Conservation (phyloP, 148 eudicot genomes). For the Rhododendron vialii region DNA sequence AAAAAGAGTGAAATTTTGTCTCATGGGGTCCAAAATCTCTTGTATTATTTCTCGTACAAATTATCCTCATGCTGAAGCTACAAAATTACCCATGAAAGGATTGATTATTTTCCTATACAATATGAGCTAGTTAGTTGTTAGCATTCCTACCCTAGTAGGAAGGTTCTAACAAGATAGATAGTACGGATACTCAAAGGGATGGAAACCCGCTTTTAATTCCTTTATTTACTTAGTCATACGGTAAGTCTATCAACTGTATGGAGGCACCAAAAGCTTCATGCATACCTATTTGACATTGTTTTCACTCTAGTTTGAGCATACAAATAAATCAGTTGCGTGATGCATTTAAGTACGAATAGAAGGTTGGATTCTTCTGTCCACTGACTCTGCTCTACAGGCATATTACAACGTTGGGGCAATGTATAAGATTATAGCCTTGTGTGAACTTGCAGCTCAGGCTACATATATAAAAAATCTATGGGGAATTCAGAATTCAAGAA, state of each 20-base stretch:
- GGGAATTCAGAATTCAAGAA: slow-evolving; percentile 1
- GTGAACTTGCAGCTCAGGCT: background rate
- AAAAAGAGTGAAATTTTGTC: no score
- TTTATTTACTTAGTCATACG: no score
- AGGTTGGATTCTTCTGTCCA: background rate
- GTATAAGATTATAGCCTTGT: background rate
- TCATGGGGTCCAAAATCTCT: no score
- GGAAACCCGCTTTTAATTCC: no score
- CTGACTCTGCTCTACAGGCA: no score
- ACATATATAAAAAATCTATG: background rate
- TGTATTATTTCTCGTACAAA: no score
- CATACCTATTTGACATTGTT: background rate
- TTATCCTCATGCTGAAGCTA: no score
- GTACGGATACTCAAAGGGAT: no score
- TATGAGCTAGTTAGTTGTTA: background rate
- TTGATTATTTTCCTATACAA: background rate
- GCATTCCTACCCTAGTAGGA: background rate
- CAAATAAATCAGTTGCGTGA: background rate
- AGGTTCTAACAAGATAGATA: background rate
- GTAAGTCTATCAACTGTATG: background rate
- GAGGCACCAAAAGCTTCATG: background rate
- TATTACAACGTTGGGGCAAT: background rate
- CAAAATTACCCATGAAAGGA: background rate
- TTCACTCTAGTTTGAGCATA: background rate
- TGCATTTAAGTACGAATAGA: background rate